Base-by-base conservation (phyloP, 2,329 filamentous ascomycete species). In the Aureobasidium uvarum region DNA sequence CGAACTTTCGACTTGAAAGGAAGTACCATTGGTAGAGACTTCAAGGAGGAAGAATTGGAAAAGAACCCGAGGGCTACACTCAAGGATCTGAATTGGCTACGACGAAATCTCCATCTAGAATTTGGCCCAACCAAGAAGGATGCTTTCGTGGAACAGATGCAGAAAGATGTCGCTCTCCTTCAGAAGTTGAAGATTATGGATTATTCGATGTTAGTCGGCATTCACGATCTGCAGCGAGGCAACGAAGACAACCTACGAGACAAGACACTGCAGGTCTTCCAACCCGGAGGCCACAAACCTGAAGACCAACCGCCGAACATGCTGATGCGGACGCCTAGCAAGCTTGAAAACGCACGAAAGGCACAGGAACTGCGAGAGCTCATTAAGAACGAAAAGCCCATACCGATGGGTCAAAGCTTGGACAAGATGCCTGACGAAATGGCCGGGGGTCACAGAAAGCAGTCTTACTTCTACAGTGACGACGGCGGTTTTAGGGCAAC, bases 161-260 rank as follows among this genome's bases (percentile, higher is more conserved):
- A 92, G 70, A 86, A 85, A 67, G 95, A 99, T 76, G 95, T 99
- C 10, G 86, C 86, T 62, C 81, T 99, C 38, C 80, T 99, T 67
- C 92, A 98, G 77, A 87, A 85, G 71, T 82, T 98, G 50, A 89
- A 96, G 72, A 98, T 99, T 72, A 99, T 99, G 95, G 95, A 99
- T 77, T 99, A 99, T 78, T 98, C 94, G 11, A 85, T 99, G 68
- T 83, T 99, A 43, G 87, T 99, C 64, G 95, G 95, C 58, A 95
- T 98, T 59, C 95, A 99, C 74, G 95, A 99, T 74, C 77, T 96
- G 23, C 86, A 87, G 64, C 89, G 91, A 70, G 95, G 95, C 36
- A 99, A 99, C 74, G 92, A 97, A 71, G 95, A 99, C 76, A 96
- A 97, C 65, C 81, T 99, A 52, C 90, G 86, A 43, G 85, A 89